A percentile compares a stretch with the other conserved stretches of the same genome.
Evolutionary conservation across 176 grass and related monocot genomes (phyloP).

Genomic region (Tillandsia fasciculata): DNA sequence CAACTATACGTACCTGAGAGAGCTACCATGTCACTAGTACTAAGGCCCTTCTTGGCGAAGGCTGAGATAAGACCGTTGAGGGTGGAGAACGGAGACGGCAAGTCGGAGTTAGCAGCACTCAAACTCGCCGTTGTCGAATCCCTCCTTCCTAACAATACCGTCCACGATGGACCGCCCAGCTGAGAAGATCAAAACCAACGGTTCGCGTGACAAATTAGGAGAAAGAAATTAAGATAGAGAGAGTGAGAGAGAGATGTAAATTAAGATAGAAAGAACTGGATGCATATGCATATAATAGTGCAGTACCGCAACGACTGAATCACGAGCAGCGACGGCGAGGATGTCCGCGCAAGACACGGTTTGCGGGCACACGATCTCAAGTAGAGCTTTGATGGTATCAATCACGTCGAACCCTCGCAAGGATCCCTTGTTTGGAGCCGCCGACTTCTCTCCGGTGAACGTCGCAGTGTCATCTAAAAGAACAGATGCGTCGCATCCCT

Average conservation of each 20-base stretch:
- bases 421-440: conserved; percentile 30
- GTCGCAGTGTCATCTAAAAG: conserved; percentile 41
- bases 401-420: conserved; percentile 50
- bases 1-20: conserved; percentile 51
- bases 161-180: conserved; percentile 46
- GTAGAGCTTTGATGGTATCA: conserved; percentile 41
- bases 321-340: conserved; percentile 49
- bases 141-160: conserved; percentile 50
- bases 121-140: conserved; percentile 46
- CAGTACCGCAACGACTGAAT: conserved; percentile 52
- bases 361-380: conserved; percentile 46
- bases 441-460: conserved; percentile 47
- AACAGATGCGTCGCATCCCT: conserved; percentile 64
- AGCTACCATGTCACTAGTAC: conserved; percentile 45
- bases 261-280: too few species aligned
- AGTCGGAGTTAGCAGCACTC: conserved; percentile 32
- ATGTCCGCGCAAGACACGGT: conserved; percentile 83
- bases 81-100: conserved; percentile 29
- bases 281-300: neutral
- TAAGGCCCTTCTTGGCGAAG: conserved; percentile 49
- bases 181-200: conserved; percentile 4
- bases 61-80: conserved; percentile 30
- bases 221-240: too few species aligned
- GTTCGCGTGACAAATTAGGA: too few species aligned
- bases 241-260: too few species aligned